A percentile compares a stretch with the other conserved stretches of the same genome.
phyloP scores from a whole-genome alignment of 768 basidiomycete genomes.

The Erythrobasidium yunnanense region DNA sequence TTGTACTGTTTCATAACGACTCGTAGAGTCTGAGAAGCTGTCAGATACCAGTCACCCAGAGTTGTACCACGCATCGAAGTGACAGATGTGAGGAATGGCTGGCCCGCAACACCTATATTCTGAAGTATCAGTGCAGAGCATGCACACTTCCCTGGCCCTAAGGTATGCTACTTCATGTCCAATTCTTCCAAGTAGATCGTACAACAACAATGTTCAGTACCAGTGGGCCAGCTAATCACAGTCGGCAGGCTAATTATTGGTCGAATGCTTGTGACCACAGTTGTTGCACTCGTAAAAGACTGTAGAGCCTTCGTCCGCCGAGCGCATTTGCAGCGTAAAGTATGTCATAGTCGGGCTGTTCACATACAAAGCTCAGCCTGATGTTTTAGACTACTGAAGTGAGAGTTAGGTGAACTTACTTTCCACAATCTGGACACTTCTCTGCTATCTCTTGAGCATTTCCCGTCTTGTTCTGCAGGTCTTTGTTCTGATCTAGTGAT shows the following conservation, averaged over 20 bases:
- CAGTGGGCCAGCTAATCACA: neutral
- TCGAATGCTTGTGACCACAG: conserved; percentile 16
- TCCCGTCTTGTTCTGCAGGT: conserved; percentile 18
- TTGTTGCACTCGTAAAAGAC: conserved; percentile 29
- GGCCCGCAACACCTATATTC: too few relatives aligned
- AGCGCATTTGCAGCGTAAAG: conserved; percentile 27
- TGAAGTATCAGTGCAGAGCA: neutral
- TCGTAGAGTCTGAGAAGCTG: too few relatives aligned
- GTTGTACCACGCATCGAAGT: too few relatives aligned
- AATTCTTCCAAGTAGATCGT: neutral
- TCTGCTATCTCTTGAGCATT: conserved; percentile 28
- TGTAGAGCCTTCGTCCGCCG: conserved; percentile 31
- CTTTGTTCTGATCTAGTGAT: conserved; percentile 49
- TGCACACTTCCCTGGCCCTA: too few relatives aligned
- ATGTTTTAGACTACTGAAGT: neutral
- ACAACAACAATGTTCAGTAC: neutral
- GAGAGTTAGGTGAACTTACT: neutral
- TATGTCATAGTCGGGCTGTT: conserved; percentile 21
- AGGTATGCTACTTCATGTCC: neutral
- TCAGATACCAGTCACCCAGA: too few relatives aligned
- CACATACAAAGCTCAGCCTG: neutral
- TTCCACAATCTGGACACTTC: conserved; percentile 26
- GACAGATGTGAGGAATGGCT: too few relatives aligned
- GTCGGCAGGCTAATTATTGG: conserved; percentile 10
- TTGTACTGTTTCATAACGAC: too few relatives aligned